These are phyloP conservation scores for Plenodomus biglobosus DNA, from an alignment of 2,329 filamentous ascomycete genomes.

Conservation along the genomic window DNA sequence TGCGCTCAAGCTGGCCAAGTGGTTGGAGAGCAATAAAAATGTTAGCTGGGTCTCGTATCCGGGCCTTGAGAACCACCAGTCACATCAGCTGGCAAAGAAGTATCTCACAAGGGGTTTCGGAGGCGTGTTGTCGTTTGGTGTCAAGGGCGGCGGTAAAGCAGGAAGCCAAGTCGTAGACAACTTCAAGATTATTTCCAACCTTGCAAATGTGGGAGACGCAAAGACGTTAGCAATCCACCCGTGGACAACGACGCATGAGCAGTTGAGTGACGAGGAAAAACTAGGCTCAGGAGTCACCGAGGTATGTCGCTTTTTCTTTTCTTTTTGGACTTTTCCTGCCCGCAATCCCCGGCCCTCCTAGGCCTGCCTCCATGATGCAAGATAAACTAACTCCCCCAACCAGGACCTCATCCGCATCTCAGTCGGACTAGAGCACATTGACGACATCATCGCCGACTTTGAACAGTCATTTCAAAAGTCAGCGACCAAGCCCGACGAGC, in stretches of 20 bases:
- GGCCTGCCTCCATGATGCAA: slow-evolving; percentile 39
- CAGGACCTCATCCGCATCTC: slow-evolving; percentile 88
- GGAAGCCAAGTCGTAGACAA: slow-evolving; percentile 88
- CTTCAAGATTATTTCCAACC: slow-evolving; percentile 92
- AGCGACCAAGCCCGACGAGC: slow-evolving; percentile 47
- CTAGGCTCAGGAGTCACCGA: slow-evolving; percentile 78
- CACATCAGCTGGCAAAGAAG: slow-evolving; percentile 78
- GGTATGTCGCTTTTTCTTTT: slow-evolving; percentile 44
- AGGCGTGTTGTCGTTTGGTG: slow-evolving; percentile 88
- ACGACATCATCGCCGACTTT: slow-evolving; percentile 95
- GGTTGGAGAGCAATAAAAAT: slow-evolving; percentile 79
- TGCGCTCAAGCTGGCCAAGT: slow-evolving; percentile 74
- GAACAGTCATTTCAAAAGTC: slow-evolving; percentile 78
- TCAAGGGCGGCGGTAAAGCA: slow-evolving; percentile 82
- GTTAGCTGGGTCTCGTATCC: slow-evolving; percentile 95
- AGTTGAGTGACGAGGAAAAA: slow-evolving; percentile 82
- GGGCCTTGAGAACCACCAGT: slow-evolving; percentile 78
- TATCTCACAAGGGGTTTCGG: slow-evolving; percentile 85
- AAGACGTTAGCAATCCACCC: slow-evolving; percentile 96
- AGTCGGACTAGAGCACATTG: slow-evolving; percentile 93
- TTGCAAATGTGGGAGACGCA: slow-evolving; percentile 93
- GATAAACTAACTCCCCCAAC: no score
- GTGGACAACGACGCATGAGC: slow-evolving; percentile 93
- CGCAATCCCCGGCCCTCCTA: neutral
- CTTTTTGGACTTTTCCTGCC: neutral